Evolutionary conservation across 345 rosid species (phyloP).

Genomic region (Brassica rapa): DNA sequence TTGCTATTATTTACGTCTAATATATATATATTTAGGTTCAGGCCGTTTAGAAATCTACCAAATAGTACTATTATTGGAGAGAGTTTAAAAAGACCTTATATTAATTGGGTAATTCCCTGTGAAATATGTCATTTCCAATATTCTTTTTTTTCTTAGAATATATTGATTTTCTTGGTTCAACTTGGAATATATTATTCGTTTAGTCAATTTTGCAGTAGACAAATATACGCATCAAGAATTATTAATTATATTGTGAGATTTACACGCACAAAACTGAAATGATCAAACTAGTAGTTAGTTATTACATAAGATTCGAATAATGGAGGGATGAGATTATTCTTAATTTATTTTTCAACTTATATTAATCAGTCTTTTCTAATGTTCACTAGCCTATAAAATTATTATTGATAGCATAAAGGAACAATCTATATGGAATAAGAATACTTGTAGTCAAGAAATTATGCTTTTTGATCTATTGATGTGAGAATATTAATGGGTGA

Average conservation of each 20-base stretch:
- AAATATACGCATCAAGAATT: conserved; percentile 13
- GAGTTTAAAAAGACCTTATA: background rate
- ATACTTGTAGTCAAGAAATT: conserved; percentile 5
- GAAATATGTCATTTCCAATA: background rate
- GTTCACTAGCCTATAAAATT: background rate
- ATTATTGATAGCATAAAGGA: background rate
- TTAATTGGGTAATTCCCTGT: background rate
- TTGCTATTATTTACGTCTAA: conserved; percentile 9
- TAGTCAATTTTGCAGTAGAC: background rate
- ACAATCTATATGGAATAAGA: conserved; percentile 18
- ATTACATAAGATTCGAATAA: background rate
- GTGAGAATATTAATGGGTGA: conserved; percentile 37
- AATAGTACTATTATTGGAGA: background rate
- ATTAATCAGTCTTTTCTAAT: background rate
- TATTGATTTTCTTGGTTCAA: background rate
- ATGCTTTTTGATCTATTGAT: conserved; percentile 22
- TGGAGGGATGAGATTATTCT: conserved; percentile 2
- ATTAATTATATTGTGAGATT: background rate
- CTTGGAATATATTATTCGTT: background rate
- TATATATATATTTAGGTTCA: background rate
- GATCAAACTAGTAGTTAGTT: background rate
- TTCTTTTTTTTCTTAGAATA: conserved; percentile 10
- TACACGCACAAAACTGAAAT: background rate
- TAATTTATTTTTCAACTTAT: background rate
- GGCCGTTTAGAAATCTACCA: background rate